Evolutionary conservation across 768 basidiomycete genomes (phyloP), one percentile per base, ranked within the genome.

Genomic region (Rhodocollybia butyracea): DNA sequence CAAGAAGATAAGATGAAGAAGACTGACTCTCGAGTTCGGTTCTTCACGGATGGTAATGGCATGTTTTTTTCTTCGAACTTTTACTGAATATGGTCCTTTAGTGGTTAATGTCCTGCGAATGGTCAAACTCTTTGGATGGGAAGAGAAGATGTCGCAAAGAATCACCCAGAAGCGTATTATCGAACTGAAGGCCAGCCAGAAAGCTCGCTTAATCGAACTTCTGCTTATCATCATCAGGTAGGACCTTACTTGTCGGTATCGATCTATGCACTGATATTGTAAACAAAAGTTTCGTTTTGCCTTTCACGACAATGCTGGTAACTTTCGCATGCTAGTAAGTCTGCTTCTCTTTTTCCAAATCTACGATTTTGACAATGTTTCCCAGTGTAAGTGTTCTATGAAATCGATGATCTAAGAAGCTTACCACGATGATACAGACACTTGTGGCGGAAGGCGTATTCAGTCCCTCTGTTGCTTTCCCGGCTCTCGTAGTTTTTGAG

Each of bases 61-160:
- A 8, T 12, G 4, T 41, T 39, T 13, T 21, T 12, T 34, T 13
- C 15, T 54, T 57, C 67, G 71, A 69, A 67, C 34, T 64, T 64
- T 6, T 51, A 46, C 6, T 48, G 22, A 21, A 19, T n/a, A 12
- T 11, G 17, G 13, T 47, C 71, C 69, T n/a, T 70, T 67, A 84
- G 84, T 73, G 4, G 71, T 84, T 60, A 78, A 77, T 46, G 77
- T 82, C 12, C 67, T 86, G 21, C 77, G 85, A 11, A 86, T 88
- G 81, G 73, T 88, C 62, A 89, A 89, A 67, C 69, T 88, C 43
- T 88, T 89, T 60, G 88, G 77, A 7, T 80, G 88, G 78, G 77
- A 85, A 76, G 75, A 78, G 56, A 76, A 79, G 45, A 78, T 86
- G 63, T 70, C 77, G 21, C 65, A 76, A 13, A 74, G 74, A 45